Evolutionary conservation across 1,139 yeast species (phyloP).

Genomic region (Blastobotrys elegans): DNA sequence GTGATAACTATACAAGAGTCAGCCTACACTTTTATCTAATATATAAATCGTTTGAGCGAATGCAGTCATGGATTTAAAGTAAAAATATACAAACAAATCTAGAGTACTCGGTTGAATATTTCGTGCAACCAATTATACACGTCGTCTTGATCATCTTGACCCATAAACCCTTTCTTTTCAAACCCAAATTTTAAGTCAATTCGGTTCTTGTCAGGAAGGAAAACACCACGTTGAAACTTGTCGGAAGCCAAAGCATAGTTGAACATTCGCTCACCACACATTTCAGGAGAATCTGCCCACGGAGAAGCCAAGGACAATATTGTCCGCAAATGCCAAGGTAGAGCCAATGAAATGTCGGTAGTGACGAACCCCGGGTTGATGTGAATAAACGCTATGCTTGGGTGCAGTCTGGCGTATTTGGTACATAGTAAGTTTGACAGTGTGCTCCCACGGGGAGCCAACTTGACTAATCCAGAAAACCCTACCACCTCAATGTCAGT

Average conservation of each 20-base stretch:
- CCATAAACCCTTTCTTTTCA: not conserved
- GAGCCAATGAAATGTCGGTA: conserved; percentile 12
- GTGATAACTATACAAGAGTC: too few relatives aligned
- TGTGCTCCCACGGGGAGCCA: not conserved
- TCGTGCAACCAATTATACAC: not conserved
- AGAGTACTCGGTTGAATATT: too few relatives aligned
- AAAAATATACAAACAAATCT: too few relatives aligned
- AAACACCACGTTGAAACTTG: not conserved
- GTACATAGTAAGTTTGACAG: conserved; percentile 17
- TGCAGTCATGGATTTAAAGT: too few relatives aligned
- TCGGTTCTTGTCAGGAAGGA: not conserved
- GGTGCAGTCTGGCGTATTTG: conserved; percentile 26
- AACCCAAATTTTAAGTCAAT: not conserved
- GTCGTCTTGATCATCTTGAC: not conserved
- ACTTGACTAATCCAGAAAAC: not conserved
- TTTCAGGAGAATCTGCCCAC: not conserved
- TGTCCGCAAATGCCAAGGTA: not conserved
- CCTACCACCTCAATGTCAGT: conserved; percentile 12
- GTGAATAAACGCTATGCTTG: conserved; percentile 28
- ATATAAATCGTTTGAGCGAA: too few relatives aligned
- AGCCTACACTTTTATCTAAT: too few relatives aligned
- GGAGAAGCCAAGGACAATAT: not conserved
- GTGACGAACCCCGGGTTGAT: conserved; percentile 30
- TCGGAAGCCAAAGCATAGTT: not conserved
- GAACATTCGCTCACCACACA: conserved; percentile 2